Conservation (phyloP, 2,329 filamentous ascomycete species). For the Xylariaceae sp. region DNA sequence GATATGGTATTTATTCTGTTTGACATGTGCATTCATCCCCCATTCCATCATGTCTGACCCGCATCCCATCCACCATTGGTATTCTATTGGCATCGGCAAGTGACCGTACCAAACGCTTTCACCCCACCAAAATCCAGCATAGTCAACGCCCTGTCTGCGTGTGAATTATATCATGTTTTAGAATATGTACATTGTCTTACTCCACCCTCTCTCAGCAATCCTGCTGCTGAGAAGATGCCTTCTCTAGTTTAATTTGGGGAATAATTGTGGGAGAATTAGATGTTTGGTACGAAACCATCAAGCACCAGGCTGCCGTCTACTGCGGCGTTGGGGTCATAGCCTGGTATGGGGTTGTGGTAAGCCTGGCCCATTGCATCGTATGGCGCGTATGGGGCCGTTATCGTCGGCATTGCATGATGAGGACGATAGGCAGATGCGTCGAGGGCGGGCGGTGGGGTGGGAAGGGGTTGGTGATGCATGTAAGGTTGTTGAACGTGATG, state of each 20-base stretch:
- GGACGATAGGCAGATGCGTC: conserved; percentile 4
- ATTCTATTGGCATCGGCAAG: too few species aligned
- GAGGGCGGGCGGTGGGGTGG: conserved; percentile 13
- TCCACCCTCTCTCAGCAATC: not conserved
- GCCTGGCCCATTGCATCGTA: conserved; percentile 8
- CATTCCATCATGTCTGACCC: too few species aligned
- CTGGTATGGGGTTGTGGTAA: conserved; percentile 4
- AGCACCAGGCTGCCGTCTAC: conserved; percentile 11
- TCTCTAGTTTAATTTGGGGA: too few species aligned
- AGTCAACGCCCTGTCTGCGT: too few species aligned
- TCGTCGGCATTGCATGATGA: conserved; percentile 8
- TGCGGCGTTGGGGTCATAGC: conserved; percentile 6
- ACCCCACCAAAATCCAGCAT: too few species aligned
- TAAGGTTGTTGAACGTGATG: conserved; percentile 15
- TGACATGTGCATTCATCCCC: too few species aligned
- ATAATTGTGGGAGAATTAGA: not conserved
- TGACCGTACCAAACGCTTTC: too few species aligned
- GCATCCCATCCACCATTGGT: too few species aligned
- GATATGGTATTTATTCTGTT: too few species aligned
- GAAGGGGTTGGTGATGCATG: conserved; percentile 15
- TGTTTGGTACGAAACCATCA: conserved; percentile 18
- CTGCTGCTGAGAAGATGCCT: too few species aligned
- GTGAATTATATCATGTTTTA: too few species aligned
- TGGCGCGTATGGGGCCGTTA: conserved; percentile 9
- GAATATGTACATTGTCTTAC: not conserved